Base-by-base conservation (phyloP, 2,329 filamentous ascomycete species). In the Fusarium torulosum region DNA sequence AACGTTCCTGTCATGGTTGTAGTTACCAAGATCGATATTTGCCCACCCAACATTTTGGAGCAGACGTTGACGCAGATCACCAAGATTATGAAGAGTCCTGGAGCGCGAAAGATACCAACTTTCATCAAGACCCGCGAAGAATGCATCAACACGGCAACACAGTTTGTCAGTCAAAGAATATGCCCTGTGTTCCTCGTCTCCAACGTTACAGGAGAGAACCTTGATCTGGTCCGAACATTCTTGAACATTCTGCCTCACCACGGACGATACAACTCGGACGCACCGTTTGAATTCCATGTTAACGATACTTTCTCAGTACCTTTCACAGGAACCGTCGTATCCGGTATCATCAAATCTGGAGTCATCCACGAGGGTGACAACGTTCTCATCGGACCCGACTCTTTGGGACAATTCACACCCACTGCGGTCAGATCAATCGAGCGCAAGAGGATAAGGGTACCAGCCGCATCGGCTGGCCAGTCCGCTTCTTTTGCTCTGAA, bases 291-390 rank as follows among this genome's bases (percentile, higher is more conserved):
- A 76, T 97, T 98, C 72, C 90, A 97, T 62, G 87, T 99, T 68
- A 99, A 98, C 75, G 96, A 99, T 77, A 98, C 93, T 0, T 99
- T 98, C 84, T 97, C 94, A 0, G 96, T 99, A 6, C 96, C 96
- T 3, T 97, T 97, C 78, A 94, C 97, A 1, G 96, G 96, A 14
- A 99, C 96, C 0, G 96, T 99, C 0, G 94, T 99, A 2, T 96
- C 93, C 35, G 96, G 96, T 0, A 94, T 99, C 33, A 90, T 98
- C 65, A 97, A 96, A 74, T 88, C 90, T 2, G 91, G 95, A 1
- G 90, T 96, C 2, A 87, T 97, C 17, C 96, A 98, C 76, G 88
- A 92, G 1, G 95, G 95, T n/a, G 96, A 99, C 75, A 89, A 86
- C 9, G 90, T 99, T 6, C 85, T 97, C 37, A 88, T 99, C 25